phyloP scores from a whole-genome alignment of 2,329 filamentous ascomycete genomes.

The Aspergillus pseudoviridinutans region DNA sequence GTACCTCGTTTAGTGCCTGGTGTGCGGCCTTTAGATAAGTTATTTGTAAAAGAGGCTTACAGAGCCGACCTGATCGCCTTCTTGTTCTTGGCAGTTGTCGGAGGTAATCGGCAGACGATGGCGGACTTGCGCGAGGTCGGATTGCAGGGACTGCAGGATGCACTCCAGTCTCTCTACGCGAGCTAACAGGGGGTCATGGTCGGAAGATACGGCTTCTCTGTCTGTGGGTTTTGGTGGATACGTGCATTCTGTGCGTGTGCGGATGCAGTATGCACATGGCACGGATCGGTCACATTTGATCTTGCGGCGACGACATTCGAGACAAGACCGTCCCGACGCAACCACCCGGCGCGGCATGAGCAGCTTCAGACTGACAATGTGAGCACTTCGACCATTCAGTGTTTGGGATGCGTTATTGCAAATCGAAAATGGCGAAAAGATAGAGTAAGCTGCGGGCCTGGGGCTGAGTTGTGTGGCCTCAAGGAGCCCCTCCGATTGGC shows the following conservation, averaged over 20 bases:
- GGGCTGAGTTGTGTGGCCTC: too few relatives aligned
- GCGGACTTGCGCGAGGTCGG: too few relatives aligned
- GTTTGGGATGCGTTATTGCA: too few relatives aligned
- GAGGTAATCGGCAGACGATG: too few relatives aligned
- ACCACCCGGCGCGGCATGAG: slow-evolving; percentile 8
- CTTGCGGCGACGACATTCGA: slow-evolving; percentile 24
- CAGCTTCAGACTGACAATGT: too few relatives aligned
- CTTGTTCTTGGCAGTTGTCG: too few relatives aligned
- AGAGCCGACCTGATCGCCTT: too few relatives aligned
- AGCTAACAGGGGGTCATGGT: neutral
- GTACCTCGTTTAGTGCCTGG: too few relatives aligned
- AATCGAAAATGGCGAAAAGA: neutral
- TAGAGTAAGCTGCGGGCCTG: neutral
- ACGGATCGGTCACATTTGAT: slow-evolving; percentile 21
- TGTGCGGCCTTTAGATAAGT: too few relatives aligned
- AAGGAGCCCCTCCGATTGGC: slow-evolving; percentile 4
- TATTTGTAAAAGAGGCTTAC: too few relatives aligned
- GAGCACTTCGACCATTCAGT: too few relatives aligned
- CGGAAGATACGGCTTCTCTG: neutral
- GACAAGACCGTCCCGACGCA: slow-evolving; percentile 13
- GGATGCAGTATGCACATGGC: slow-evolving; percentile 28
- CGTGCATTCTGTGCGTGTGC: slow-evolving; percentile 31
- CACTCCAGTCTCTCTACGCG: slow-evolving; percentile 11
- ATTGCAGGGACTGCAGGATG: neutral
- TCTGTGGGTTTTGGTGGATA: slow-evolving; percentile 16